Conservation (phyloP, 2,329 filamentous ascomycete genomes). For the Hirsutella minnesotensis region DNA sequence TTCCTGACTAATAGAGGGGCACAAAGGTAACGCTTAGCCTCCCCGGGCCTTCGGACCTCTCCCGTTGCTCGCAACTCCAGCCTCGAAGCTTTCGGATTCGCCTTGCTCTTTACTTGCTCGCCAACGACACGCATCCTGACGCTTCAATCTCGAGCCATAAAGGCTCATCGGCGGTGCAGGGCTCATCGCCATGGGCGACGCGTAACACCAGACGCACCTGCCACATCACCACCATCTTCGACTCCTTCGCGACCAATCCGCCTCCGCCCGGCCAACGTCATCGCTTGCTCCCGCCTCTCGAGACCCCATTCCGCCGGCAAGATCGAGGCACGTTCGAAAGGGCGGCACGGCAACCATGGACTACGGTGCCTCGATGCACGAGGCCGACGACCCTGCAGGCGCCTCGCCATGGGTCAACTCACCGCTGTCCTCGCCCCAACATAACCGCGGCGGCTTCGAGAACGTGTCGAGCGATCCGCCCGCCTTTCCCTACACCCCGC, state of each 20-base stretch:
- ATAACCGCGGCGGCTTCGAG: conserved; percentile 31
- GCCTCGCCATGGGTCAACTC: conserved; percentile 46
- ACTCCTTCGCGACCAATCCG: neutral
- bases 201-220: too few relatives aligned
- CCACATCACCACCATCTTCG: too few relatives aligned
- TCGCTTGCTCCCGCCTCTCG: conserved; percentile 8
- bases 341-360: conserved; percentile 40
- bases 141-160: neutral
- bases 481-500: conserved; percentile 32
- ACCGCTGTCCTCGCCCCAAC: conserved; percentile 37
- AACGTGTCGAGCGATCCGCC: conserved; percentile 26
- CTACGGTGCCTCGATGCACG: conserved; percentile 43
- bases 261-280: conserved; percentile 7
- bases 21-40: too few relatives aligned
- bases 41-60: too few relatives aligned
- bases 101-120: too few relatives aligned
- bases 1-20: too few relatives aligned
- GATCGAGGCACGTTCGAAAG: neutral
- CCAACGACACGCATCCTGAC: too few relatives aligned
- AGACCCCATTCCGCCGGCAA: conserved; percentile 1
- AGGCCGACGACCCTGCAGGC: conserved; percentile 39
- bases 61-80: too few relatives aligned
- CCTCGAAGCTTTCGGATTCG: too few relatives aligned
- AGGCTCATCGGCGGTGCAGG: neutral
- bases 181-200: conserved; percentile 1